These are phyloP conservation scores for Endoconidiophora polonica DNA, from an alignment of 2,329 filamentous ascomycete species.

Conservation along the genomic window DNA sequence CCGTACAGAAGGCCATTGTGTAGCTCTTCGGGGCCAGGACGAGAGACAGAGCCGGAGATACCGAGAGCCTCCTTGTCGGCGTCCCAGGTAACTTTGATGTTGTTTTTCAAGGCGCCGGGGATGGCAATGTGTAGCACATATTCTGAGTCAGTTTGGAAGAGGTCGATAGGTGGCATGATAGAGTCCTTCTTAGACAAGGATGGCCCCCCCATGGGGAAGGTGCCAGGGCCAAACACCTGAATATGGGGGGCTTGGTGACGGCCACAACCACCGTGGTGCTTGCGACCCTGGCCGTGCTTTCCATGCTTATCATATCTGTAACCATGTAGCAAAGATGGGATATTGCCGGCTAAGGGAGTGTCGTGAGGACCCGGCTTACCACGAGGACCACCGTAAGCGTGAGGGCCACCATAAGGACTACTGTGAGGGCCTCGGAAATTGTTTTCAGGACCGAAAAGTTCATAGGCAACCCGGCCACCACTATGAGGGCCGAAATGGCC, in stretches of 20 bases:
- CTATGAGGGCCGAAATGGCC: constrained; percentile 15
- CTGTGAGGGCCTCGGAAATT: constrained; percentile 14
- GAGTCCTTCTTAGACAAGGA: constrained; percentile 17
- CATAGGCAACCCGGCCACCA: constrained; percentile 16
- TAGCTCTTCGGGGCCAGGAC: constrained; percentile 54
- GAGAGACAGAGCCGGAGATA: constrained; percentile 56
- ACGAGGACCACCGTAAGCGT: constrained; percentile 9
- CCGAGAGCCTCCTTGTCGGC: constrained; percentile 47
- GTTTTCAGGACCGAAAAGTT: constrained; percentile 14
- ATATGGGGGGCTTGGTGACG: neutral
- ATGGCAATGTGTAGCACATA: constrained; percentile 62
- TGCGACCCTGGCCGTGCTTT: constrained; percentile 2
- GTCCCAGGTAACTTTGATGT: constrained; percentile 38
- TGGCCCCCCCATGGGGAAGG: no score
- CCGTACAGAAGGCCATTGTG: constrained; percentile 41
- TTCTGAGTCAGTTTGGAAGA: constrained; percentile 50
- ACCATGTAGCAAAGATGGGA: neutral
- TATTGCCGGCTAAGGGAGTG: constrained; percentile 7
- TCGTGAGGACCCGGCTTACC: constrained; percentile 13
- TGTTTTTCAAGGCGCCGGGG: constrained; percentile 63
- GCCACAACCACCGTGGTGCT: neutral
- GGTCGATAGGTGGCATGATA: constrained; percentile 52
- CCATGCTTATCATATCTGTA: neutral
- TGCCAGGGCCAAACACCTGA: neutral
- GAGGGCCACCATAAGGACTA: constrained; percentile 12